These are phyloP conservation scores for Primulina tabacum DNA, from an alignment of 257 asterid genomes.

Conservation along the genomic window DNA sequence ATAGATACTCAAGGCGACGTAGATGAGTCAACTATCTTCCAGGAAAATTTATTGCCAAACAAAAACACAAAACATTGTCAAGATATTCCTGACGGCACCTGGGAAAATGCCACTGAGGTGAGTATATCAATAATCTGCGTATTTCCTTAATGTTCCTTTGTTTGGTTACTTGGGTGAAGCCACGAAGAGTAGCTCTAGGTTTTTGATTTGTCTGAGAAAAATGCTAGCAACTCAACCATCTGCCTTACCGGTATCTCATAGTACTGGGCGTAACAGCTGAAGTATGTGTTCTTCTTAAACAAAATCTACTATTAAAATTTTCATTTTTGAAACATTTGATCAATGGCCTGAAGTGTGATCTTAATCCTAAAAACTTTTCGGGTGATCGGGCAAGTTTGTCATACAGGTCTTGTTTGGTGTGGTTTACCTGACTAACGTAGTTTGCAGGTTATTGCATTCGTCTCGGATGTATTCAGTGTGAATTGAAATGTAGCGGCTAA, in stretches of 20 bases:
- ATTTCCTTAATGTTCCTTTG: constrained; percentile 16
- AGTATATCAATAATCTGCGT: constrained; percentile 22
- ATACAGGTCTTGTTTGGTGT: too few species aligned
- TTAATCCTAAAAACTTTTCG: too few species aligned
- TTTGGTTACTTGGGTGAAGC: background rate
- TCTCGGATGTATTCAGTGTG: too few species aligned
- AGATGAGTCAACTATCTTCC: constrained; percentile 33
- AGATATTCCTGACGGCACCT: constrained; percentile 41
- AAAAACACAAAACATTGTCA: constrained; percentile 29
- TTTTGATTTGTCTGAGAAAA: background rate
- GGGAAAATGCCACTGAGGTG: constrained; percentile 47
- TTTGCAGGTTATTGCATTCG: too few species aligned
- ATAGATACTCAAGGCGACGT: constrained; percentile 35
- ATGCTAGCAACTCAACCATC: background rate
- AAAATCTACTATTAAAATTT: background rate
- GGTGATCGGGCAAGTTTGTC: too few species aligned
- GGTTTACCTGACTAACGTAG: too few species aligned
- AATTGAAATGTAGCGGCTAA: too few species aligned
- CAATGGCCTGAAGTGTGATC: too few species aligned
- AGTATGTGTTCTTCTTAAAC: background rate
- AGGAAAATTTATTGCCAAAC: constrained; percentile 31
- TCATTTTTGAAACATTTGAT: background rate
- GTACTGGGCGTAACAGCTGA: background rate
- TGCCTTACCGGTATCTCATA: background rate
- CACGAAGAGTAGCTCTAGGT: background rate